A percentile compares a stretch with the other conserved stretches of the same genome.
phyloP scores from a whole-genome alignment of 2,329 filamentous ascomycete species.

The Monosporascus sp. region DNA sequence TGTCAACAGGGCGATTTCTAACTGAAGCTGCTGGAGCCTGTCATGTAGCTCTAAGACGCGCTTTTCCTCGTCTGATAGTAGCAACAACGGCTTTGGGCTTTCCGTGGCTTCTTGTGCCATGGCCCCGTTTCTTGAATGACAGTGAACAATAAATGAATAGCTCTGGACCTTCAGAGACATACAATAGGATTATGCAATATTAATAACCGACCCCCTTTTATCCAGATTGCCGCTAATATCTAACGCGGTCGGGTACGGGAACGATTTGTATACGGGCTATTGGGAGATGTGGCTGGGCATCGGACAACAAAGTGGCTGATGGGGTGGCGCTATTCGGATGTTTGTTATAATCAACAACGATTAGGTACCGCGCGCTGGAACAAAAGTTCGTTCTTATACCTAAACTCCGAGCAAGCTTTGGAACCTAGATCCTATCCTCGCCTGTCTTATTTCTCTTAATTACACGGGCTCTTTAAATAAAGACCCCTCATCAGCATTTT shows the following conservation, averaged over 20 bases:
- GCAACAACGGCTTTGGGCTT: conserved; percentile 32
- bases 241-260: too few species aligned
- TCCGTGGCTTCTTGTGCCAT: conserved; percentile 26
- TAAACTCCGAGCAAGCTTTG: too few species aligned
- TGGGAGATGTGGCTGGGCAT: background rate
- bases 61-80: conserved; percentile 62
- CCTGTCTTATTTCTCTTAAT: too few species aligned
- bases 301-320: background rate
- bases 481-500: too few species aligned
- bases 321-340: background rate
- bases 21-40: conserved; percentile 62
- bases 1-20: conserved; percentile 65
- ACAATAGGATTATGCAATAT: too few species aligned
- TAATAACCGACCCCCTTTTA: too few species aligned
- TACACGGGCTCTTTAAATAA: too few species aligned
- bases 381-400: too few species aligned
- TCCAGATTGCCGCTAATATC: too few species aligned
- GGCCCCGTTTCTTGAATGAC: background rate
- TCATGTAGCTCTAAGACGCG: conserved; percentile 66
- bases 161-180: too few species aligned
- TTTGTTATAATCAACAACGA: background rate
- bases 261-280: background rate
- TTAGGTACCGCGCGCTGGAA: too few species aligned
- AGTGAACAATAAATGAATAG: background rate
- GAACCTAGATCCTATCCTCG: too few species aligned